These are phyloP conservation scores for Colletotrichum caudatum DNA, from an alignment of 2,329 filamentous ascomycete species.

Conservation along the genomic window DNA sequence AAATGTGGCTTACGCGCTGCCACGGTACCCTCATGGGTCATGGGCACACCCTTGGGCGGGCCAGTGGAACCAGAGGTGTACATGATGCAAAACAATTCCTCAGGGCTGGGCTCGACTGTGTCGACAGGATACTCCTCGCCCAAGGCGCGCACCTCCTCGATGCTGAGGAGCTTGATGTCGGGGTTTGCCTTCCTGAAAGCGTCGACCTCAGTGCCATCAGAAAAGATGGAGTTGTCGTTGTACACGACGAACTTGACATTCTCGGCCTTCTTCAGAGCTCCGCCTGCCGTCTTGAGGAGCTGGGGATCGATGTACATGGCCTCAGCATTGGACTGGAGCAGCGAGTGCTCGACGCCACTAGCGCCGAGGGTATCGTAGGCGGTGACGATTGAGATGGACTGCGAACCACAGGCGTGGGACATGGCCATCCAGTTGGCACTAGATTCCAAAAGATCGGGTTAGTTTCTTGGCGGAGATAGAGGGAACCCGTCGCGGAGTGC, in stretches of 20 bases:
- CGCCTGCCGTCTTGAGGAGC: conserved; percentile 72
- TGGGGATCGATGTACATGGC: conserved; percentile 90
- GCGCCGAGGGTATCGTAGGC: conserved; percentile 94
- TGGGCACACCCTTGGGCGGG: conserved; percentile 86
- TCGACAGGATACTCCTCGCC: conserved; percentile 77
- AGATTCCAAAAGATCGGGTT: conserved; percentile 35
- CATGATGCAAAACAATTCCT: conserved; percentile 87
- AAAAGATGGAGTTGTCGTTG: conserved; percentile 69
- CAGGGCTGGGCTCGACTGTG: conserved; percentile 76
- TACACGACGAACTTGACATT: conserved; percentile 72
- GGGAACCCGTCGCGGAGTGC: conserved; percentile 1
- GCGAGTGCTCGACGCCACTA: conserved; percentile 85
- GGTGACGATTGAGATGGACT: conserved; percentile 92
- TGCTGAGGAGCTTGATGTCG: conserved; percentile 65
- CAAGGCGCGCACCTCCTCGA: conserved; percentile 66
- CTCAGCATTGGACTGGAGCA: conserved; percentile 82
- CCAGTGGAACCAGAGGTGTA: conserved; percentile 93
- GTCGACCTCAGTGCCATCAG: conserved; percentile 63
- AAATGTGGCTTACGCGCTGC: conserved; percentile 69
- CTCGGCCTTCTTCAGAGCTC: conserved; percentile 67
- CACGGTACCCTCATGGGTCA: conserved; percentile 84
- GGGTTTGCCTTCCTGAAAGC: conserved; percentile 68
- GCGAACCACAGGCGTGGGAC: conserved; percentile 81
- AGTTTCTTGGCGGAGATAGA: conserved; percentile 18
- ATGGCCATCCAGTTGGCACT: conserved; percentile 87